Conservation (phyloP, 2,329 filamentous ascomycete genomes). For the Scytalidium lignicola region DNA sequence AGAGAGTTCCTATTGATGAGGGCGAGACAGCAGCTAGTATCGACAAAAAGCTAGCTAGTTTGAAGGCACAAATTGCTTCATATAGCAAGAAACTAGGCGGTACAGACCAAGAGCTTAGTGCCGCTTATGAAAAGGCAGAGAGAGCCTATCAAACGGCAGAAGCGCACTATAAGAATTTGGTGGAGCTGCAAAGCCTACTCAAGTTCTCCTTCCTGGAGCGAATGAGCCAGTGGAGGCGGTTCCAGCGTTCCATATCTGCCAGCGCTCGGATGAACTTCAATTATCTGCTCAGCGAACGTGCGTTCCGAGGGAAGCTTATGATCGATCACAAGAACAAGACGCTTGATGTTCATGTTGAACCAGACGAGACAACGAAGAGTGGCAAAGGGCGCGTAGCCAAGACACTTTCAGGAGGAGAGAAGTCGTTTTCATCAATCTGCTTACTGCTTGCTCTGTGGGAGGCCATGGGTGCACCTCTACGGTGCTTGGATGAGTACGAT, state of each 20-base stretch:
- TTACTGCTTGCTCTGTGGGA: conserved; percentile 92
- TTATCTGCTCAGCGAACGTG: conserved; percentile 82
- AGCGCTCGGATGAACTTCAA: conserved; percentile 80
- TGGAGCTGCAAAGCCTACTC: conserved; percentile 36
- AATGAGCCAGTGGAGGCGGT: conserved; percentile 70
- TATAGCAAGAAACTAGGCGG: conserved; percentile 56
- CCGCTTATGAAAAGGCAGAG: conserved; percentile 36
- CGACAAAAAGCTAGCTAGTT: conserved; percentile 46
- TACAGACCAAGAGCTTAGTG: conserved; percentile 58
- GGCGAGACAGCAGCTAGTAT: conserved; percentile 58
- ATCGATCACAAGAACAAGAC: conserved; percentile 71
- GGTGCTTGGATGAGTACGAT: conserved; percentile 96
- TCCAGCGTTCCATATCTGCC: conserved; percentile 81
- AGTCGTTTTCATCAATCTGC: conserved; percentile 96
- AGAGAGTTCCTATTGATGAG: conserved; percentile 57
- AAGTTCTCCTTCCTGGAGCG: conserved; percentile 63
- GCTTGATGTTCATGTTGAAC: conserved; percentile 73
- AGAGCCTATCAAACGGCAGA: conserved; percentile 36
- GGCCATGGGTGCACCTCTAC: conserved; percentile 91
- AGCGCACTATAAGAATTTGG: conserved; percentile 40
- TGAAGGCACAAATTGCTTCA: conserved; percentile 53
- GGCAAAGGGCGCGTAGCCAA: conserved; percentile 76
- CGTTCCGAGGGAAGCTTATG: conserved; percentile 76
- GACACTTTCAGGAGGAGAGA: conserved; percentile 92
- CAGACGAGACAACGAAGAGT: conserved; percentile 63